Conservation (phyloP, 148 eudicot species). For the Fallopia convolvulus region DNA sequence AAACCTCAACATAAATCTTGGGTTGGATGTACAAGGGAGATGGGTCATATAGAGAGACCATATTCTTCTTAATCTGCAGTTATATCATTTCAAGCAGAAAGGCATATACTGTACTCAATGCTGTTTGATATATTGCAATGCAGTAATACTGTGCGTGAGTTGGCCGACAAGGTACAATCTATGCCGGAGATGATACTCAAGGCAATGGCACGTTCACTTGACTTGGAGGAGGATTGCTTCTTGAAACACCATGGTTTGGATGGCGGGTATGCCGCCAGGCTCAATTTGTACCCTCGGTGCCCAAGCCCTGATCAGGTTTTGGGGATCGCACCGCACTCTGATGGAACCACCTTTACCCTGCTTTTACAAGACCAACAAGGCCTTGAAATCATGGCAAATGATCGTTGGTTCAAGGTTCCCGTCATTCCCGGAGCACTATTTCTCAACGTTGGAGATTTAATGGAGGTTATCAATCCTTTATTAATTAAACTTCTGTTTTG, state of each 20-base stretch:
- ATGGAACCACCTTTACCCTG: conserved; percentile 20
- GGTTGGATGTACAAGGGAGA: no score
- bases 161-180: neutral
- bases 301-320: conserved; percentile 30
- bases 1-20: no score
- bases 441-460: conserved; percentile 39
- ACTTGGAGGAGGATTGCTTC: conserved; percentile 32
- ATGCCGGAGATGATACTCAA: conserved; percentile 20
- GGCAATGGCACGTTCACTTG: conserved; percentile 28
- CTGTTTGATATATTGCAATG: neutral
- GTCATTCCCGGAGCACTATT: conserved; percentile 37
- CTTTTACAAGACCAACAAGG: conserved; percentile 38
- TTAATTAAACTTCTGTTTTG: no score
- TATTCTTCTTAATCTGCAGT: no score
- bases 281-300: conserved; percentile 41
- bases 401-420: conserved; percentile 43
- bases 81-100: no score
- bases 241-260: conserved; percentile 25
- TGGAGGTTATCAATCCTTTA: conserved; percentile 25
- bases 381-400: conserved; percentile 40
- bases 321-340: conserved; percentile 37
- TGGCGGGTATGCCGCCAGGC: conserved; percentile 17
- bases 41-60: no score
- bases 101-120: neutral
- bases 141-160: neutral